Base-by-base conservation (phyloP, 2,329 filamentous ascomycete genomes). In the Aspergillus japonicus region DNA sequence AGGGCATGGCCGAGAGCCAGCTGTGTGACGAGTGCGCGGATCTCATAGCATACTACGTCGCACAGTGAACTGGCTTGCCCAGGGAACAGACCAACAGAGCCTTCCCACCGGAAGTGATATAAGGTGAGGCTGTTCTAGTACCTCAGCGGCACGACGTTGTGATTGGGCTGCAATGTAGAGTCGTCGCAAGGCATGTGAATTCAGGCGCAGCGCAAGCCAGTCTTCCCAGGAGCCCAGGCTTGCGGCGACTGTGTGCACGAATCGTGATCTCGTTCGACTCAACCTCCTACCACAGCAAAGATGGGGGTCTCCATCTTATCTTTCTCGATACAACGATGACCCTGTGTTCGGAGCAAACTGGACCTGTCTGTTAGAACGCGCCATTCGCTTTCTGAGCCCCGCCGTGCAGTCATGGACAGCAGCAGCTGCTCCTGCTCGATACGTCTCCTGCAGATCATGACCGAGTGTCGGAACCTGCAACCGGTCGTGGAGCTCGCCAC, bases 401-500 rank as follows among this genome's bases (percentile, higher is more conserved):
- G 21, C 21, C 39, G 26, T 16, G 11, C 50, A 29, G 23, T 26
- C 8, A 67, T 69, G 66, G 61, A 64, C 23, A 50, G 10, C 19
- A 24, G 56, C 26, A 8, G 26, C 11, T 72, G 70, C 50, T 61
- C 62, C n/a, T 72, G 70, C 47, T 68, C 69, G 6, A 62, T 67
- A 2, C 63, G 65, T 4, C 57, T 61, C 0, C 35, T 71, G 55
- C 62, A 68, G 26, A 64, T 69, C 14, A 59, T 68, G 63, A 61
- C 59, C 11, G 69, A 70, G 33, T 55, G 70, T 16, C 67, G 63
- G 26, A 68, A 62, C 44, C 47, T 67, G n/a, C 66, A 67, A 24
- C 62, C 69, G 1, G 70, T 72, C 10, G 64, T 71, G 12, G 68
- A 72, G 21, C 57, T 71, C 3, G 68, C 66, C 23, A 70, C 62